Percentiles rank a stretch among this genome's conserved stretches.
Conservation (phyloP, 2,329 filamentous ascomycete species). For the Botrytis paeoniae region DNA sequence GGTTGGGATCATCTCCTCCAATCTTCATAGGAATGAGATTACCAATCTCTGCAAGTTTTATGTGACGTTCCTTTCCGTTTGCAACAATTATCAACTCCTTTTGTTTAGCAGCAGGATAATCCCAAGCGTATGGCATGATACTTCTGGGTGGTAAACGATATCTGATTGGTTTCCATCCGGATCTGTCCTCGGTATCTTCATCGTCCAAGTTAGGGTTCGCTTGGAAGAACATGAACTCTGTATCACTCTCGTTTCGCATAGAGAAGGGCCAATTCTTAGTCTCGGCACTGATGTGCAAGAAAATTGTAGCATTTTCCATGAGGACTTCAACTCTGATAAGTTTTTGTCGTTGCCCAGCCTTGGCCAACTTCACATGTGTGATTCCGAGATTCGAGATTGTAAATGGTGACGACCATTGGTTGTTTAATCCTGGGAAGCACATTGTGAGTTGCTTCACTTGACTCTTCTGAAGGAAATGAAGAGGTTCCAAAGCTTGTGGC, state of each 20-base stretch:
- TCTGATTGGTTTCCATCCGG: slow-evolving; percentile 86
- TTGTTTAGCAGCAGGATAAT: slow-evolving; percentile 95
- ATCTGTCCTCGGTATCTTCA: slow-evolving; percentile 77
- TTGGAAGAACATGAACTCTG: slow-evolving; percentile 95
- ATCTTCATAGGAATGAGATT: slow-evolving; percentile 95
- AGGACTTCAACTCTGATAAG: slow-evolving; percentile 85
- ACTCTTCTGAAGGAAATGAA: slow-evolving; percentile 85
- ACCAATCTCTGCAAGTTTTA: slow-evolving; percentile 94
- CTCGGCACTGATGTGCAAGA: slow-evolving; percentile 85
- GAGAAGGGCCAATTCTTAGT: slow-evolving; percentile 97
- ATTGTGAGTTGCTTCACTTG: slow-evolving; percentile 85
- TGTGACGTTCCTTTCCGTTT: slow-evolving; percentile 78
- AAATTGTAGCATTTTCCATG: slow-evolving; percentile 90
- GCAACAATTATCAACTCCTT: slow-evolving; percentile 85
- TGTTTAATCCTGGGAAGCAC: slow-evolving; percentile 90
- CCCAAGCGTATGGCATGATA: slow-evolving; percentile 99
- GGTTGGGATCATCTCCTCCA: slow-evolving; percentile 47
- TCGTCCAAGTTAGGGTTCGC: slow-evolving; percentile 90
- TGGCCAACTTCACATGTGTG: slow-evolving; percentile 89
- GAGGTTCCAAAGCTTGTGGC: slow-evolving; percentile 74
- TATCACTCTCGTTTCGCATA: slow-evolving; percentile 97
- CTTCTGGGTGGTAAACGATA: slow-evolving; percentile 90
- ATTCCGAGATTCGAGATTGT: slow-evolving; percentile 94
- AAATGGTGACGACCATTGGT: slow-evolving; percentile 96
- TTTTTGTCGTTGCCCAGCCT: slow-evolving; percentile 82